Percentiles rank a stretch among this genome's conserved stretches.
Conservation (phyloP, 1,284 basidiomycete genomes). For the Laetiporus sulphureus region DNA sequence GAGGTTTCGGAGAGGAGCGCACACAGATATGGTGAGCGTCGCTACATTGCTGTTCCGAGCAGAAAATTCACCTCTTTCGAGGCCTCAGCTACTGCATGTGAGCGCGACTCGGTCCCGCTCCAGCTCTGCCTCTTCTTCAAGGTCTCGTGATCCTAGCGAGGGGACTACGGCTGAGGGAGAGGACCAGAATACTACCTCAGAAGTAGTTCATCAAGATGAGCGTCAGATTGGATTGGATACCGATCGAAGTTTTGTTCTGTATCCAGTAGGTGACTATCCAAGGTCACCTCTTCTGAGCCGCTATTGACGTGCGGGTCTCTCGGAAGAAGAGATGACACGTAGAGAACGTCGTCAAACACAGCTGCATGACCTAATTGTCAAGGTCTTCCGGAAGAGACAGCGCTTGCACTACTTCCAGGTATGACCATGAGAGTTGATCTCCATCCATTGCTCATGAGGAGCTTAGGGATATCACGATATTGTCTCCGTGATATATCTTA, state of each 20-base stretch:
- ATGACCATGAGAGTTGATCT: neutral
- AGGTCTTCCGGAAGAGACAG: constrained; percentile 68
- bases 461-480: constrained; percentile 89
- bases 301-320: too few relatives aligned
- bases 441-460: neutral
- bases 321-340: constrained; percentile 26
- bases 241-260: constrained; percentile 83
- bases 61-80: constrained; percentile 22
- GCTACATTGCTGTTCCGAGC: neutral
- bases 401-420: constrained; percentile 84
- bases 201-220: constrained; percentile 62
- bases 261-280: constrained; percentile 69
- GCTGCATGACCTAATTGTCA: constrained; percentile 69
- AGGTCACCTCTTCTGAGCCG: too few relatives aligned
- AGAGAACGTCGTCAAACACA: constrained; percentile 54
- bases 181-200: neutral
- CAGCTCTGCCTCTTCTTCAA: neutral
- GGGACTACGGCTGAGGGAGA: neutral
- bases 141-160: neutral
- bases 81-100: constrained; percentile 42
- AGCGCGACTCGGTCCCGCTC: too few relatives aligned
- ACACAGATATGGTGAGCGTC: neutral
- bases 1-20: neutral
- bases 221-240: constrained; percentile 83
- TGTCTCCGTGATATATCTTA: constrained; percentile 79